Base-by-base conservation (phyloP, 345 rosid species). In the Dovyalis caffra region DNA sequence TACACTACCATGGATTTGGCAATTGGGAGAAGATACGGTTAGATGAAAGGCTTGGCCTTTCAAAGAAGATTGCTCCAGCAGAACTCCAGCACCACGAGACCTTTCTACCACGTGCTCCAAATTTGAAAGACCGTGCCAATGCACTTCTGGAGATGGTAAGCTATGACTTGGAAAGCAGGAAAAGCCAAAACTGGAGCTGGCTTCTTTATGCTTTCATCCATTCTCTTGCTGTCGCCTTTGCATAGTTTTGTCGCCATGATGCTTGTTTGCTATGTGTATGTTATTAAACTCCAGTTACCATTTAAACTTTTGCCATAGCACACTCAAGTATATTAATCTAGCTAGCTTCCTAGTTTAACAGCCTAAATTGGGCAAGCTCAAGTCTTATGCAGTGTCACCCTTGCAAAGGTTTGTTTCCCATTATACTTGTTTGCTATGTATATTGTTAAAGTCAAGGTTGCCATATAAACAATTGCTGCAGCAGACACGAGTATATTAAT, bases 51-150 rank as follows among this genome's bases (percentile, higher is more conserved):
- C 97, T 96, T 74, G 95, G 99, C 70, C 98, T 96, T 76, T 77
- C 84, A 0, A 96, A 91, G 85, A 96, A 96, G 92, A 88, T 96
- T 83, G 99, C 99, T 83, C 99, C 99, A 29, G 98, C 77, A 16
- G 99, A 91, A 85, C 97, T 96, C 75, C 99, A 96, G 51, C 99
- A 96, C 83, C 99, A 96, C 72, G 99, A 96, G 87, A 96, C 99
- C 60, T 96, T 96, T 84, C 83, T 96, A 66, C 98, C 99, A 5
- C 97, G 99, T 75, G 99, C 98, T 28, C 99, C 99, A 35, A 96
- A 96, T 79, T 80, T 95, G 83, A 91, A 87, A 84, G 99, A 95
- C 82, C 98, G 99, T 76, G 98, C 98, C 67, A 90, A 90, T 84
- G 93, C 98, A n/a, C 98, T 95, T 72, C 75, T 95, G 77, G 99